Conservation (phyloP, 768 basidiomycete genomes). For the Hysterangium stoloniferum region DNA sequence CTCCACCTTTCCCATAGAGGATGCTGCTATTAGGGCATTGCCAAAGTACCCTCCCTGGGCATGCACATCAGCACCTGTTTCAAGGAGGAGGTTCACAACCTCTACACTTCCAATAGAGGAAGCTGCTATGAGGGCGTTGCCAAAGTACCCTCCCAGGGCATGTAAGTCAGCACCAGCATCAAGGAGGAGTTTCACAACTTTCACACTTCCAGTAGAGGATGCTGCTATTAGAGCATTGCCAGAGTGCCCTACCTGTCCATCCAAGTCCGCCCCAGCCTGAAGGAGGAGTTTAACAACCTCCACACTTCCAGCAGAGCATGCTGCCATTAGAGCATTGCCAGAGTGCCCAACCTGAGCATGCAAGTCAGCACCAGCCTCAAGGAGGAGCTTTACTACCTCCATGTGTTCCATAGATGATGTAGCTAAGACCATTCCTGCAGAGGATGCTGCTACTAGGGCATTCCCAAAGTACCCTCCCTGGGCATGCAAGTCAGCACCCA, state of each 20-base stretch:
- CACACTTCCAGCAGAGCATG: background rate
- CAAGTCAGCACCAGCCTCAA: constrained; percentile 12
- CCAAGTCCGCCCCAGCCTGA: constrained; percentile 5
- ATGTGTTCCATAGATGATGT: too few relatives aligned
- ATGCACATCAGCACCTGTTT: constrained; percentile 8
- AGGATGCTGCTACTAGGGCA: background rate
- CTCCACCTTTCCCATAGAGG: background rate
- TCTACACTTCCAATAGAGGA: background rate
- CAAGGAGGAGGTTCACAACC: background rate
- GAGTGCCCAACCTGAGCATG: constrained; percentile 6
- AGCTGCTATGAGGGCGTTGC: background rate
- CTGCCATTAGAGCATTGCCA: background rate
- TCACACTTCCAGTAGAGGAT: background rate
- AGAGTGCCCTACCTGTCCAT: constrained; percentile 8
- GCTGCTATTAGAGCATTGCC: constrained; percentile 7
- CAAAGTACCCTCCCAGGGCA: background rate
- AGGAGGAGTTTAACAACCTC: constrained; percentile 6
- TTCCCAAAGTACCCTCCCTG: constrained; percentile 7
- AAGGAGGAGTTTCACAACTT: constrained; percentile 6
- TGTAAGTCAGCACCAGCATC: constrained; percentile 12
- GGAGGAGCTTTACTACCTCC: constrained; percentile 4
- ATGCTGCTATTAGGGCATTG: constrained; percentile 5
- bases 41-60: constrained; percentile 9
- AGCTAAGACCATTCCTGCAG: background rate
- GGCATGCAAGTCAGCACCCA: constrained; percentile 8